Base-by-base conservation (phyloP, 225 moss, liverwort and hornwort genomes). In the Sphagnum contortum region DNA sequence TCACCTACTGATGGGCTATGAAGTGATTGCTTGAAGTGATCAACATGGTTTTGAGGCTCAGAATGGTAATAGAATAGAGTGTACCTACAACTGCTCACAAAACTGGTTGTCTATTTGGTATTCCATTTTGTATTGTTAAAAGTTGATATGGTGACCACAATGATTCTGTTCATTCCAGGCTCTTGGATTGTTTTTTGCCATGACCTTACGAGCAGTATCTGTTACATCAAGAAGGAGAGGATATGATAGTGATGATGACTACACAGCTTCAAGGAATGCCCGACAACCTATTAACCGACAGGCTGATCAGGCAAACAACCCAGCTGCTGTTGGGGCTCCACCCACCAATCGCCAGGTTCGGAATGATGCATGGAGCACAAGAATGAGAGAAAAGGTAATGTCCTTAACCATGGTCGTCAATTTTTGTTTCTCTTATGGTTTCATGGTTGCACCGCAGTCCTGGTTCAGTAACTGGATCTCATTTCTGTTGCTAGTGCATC, bases 181-280 rank as follows among this genome's bases (percentile, higher is more conserved):
- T n/a, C 80, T 98, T 71, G 85, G 93, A 12, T 77, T 98, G 79
- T 79, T 98, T 60, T 71, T 91, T 58, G 91, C 98, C 56, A 76
- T 88, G 55, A 64, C 79, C 59, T 75, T 98, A 45, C 86, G 91
- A 49, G 91, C 93, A n/a, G 68, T 98, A 47, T 74, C 79, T 45
- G 83, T 76, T 55, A 67, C 65, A 29, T 53, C 79, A 14, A 29
- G 29, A 29, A 83, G 80, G 48, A 80, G 85, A 67, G 76, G 77
- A 6, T 98, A 93, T 51, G 98, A 98, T 63, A 93, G 93, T 75
- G 98, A 98, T 59, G 98, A 98, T 66, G 98, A 93, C 47, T 93
- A 91, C 70, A 69, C 76, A 66, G 53, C 68, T 50, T 84, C 86
- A 47, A 83, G 93, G 69, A 78, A 66, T 57, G 78, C 83, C 45